phyloP scores from a whole-genome alignment of 1,139 yeast species.

The Wickerhamomyces sp. region DNA sequence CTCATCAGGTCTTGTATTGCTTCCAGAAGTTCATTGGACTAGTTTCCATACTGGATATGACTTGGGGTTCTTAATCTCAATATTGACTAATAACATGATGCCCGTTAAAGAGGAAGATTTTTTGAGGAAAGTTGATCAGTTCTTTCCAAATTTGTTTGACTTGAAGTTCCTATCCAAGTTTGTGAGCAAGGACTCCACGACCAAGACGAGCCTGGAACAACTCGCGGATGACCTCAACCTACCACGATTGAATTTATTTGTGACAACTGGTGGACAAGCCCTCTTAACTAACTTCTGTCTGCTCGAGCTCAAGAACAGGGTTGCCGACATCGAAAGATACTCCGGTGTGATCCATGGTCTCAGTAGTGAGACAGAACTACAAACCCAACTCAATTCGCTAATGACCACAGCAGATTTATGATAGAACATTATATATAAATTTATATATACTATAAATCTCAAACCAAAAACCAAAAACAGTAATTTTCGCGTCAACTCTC shows the following conservation, averaged over 20 bases:
- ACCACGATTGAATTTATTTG: constrained; percentile 45
- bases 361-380: constrained; percentile 10
- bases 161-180: constrained; percentile 72
- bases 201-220: constrained; percentile 27
- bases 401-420: not conserved
- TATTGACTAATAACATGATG: constrained; percentile 69
- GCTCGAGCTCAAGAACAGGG: constrained; percentile 44
- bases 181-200: constrained; percentile 23
- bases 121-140: constrained; percentile 63
- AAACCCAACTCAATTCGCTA: not conserved
- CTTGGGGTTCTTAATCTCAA: constrained; percentile 80
- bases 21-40: constrained; percentile 76
- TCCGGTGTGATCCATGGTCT: constrained; percentile 55
- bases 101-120: constrained; percentile 83
- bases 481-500: too few relatives aligned
- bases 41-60: constrained; percentile 95
- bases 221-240: constrained; percentile 54
- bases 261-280: constrained; percentile 44
- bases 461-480: too few relatives aligned
- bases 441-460: too few relatives aligned
- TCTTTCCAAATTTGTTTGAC: constrained; percentile 82
- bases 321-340: constrained; percentile 36
- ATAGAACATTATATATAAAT: too few relatives aligned
- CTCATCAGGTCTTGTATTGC: constrained; percentile 80
- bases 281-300: constrained; percentile 55